Conservation (phyloP, 139 green algal species). For the Eudorina sp. region DNA sequence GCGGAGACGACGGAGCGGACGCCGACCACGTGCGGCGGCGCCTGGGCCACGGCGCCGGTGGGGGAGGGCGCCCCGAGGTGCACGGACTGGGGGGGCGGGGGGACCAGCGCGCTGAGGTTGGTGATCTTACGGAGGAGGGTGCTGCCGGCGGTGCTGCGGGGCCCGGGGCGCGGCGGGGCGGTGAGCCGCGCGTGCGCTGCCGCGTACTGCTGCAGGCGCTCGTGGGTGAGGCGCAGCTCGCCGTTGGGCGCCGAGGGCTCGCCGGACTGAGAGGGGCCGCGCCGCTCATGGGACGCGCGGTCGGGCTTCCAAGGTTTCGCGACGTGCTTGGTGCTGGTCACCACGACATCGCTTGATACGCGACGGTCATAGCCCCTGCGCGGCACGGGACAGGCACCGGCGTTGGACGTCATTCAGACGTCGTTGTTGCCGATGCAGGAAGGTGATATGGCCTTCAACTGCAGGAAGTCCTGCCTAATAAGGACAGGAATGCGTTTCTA, state of each 20-base stretch:
- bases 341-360: background rate
- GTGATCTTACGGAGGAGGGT: conserved; percentile 14
- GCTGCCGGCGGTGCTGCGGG: background rate
- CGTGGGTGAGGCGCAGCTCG: conserved; percentile 12
- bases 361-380: background rate
- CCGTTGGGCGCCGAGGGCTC: background rate
- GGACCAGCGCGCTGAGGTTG: background rate
- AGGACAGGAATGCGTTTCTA: too few relatives aligned
- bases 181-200: conserved; percentile 31
- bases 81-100: background rate
- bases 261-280: background rate
- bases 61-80: background rate
- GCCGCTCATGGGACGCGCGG: background rate
- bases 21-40: background rate
- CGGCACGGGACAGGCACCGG: too few relatives aligned
- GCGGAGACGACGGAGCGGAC: background rate
- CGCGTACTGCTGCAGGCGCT: conserved; percentile 39
- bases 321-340: conserved; percentile 4
- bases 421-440: too few relatives aligned
- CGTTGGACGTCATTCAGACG: too few relatives aligned
- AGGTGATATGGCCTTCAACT: too few relatives aligned
- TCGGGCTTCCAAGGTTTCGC: background rate
- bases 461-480: too few relatives aligned
- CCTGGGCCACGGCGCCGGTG: background rate
- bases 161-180: background rate